phyloP scores from a whole-genome alignment of 2,329 filamentous ascomycete species.

The Daldinia eschscholtzii region DNA sequence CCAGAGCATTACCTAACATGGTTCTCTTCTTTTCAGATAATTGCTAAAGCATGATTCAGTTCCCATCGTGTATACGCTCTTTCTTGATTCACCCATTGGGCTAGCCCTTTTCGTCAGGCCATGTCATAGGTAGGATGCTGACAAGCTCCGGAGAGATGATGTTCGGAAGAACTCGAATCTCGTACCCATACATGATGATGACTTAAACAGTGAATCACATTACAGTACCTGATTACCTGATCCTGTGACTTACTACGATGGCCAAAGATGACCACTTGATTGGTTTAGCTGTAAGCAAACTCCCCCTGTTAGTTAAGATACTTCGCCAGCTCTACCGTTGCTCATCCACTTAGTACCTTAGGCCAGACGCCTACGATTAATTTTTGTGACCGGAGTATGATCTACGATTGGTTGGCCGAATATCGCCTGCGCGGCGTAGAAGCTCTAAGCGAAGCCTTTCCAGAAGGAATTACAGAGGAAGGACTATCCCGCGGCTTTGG shows the following conservation, averaged over 20 bases:
- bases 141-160: background rate
- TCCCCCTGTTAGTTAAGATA: background rate
- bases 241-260: background rate
- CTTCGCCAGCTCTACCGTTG: background rate
- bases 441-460: background rate
- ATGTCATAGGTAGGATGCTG: background rate
- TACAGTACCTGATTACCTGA: background rate
- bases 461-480: background rate
- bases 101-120: background rate
- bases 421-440: background rate
- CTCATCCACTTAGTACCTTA: constrained; percentile 3
- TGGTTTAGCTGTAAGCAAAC: background rate
- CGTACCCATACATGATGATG: background rate
- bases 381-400: background rate
- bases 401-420: background rate
- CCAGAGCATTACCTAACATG: constrained; percentile 1
- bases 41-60: background rate
- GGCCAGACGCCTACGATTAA: background rate
- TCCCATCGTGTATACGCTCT: background rate
- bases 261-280: background rate
- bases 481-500: background rate
- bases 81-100: background rate
- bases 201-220: background rate
- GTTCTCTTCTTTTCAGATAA: background rate
- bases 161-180: background rate